A percentile compares a stretch with the other conserved stretches of the same genome.
Conservation (phyloP, 78 protist species). For the Dictyostelium firmibasis region DNA sequence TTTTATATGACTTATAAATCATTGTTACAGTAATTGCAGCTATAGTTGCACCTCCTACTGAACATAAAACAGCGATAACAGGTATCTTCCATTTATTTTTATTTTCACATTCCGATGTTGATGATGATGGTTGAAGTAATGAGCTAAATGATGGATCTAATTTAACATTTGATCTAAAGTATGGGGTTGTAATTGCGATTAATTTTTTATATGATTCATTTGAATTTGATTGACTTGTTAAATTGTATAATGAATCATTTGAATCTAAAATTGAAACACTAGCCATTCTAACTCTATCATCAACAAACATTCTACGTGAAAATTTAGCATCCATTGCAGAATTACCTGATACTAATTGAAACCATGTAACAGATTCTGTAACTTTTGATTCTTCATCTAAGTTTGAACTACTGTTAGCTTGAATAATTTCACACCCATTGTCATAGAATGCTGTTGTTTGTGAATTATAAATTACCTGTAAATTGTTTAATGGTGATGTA, state of each 20-base stretch:
- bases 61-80: not conserved
- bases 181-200: conserved; percentile 7
- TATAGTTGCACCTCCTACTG: conserved; percentile 29
- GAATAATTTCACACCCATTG: not conserved
- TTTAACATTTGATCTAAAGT: not conserved
- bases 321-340: conserved; percentile 25
- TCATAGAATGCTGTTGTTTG: not conserved
- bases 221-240: not conserved
- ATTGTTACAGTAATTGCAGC: not conserved
- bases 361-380: conserved; percentile 27
- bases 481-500: not conserved
- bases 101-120: not conserved
- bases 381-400: not conserved
- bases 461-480: conserved; percentile 33
- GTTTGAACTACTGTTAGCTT: not conserved
- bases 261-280: not conserved
- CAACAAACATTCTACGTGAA: conserved; percentile 40
- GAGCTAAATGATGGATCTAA: conserved; percentile 39
- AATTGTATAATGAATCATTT: conserved; percentile 9
- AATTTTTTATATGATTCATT: not conserved
- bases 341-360: conserved; percentile 17
- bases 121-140: not conserved
- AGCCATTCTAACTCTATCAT: not conserved
- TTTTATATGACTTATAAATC: not conserved
- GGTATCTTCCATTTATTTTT: conserved; percentile 28